Percentiles rank a stretch among this genome's conserved stretches.
phyloP scores from a whole-genome alignment of 441 rosid genomes.

The Erodium trifolium region DNA sequence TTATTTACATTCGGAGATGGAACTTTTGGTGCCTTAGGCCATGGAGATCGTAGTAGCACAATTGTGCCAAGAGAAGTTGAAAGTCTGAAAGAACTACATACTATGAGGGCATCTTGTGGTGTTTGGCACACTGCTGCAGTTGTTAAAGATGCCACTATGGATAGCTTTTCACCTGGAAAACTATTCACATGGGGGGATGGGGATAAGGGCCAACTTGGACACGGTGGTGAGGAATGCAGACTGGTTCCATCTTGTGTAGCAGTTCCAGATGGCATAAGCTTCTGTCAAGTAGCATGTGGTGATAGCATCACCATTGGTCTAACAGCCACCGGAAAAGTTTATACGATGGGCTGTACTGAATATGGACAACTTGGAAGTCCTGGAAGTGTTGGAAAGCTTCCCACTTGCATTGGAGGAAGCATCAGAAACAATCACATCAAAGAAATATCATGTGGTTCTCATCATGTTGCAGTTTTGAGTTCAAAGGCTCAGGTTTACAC shows the following conservation, averaged over 20 bases:
- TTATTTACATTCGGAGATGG: constrained; percentile 97
- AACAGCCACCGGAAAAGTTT: constrained; percentile 72
- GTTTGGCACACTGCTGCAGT: constrained; percentile 99
- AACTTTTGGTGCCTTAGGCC: constrained; percentile 91
- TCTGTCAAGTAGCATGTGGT: constrained; percentile 88
- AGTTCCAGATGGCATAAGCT: constrained; percentile 85
- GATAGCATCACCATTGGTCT: constrained; percentile 85
- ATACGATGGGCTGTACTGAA: constrained; percentile 89
- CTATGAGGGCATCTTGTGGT: constrained; percentile 87
- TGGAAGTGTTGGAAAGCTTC: constrained; percentile 74
- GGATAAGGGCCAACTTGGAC: constrained; percentile 89
- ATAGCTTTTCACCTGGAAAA: constrained; percentile 81
- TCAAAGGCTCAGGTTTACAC: constrained; percentile 84
- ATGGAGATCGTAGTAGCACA: constrained; percentile 70
- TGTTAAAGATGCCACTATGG: constrained; percentile 86
- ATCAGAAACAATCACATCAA: constrained; percentile 72
- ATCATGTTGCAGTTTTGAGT: constrained; percentile 89
- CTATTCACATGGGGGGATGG: constrained; percentile 98
- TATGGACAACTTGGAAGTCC: constrained; percentile 92
- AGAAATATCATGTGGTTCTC: constrained; percentile 91
- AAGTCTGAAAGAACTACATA: constrained; percentile 80
- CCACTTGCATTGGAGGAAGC: constrained; percentile 75
- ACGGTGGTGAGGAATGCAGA: constrained; percentile 83
- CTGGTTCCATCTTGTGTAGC: constrained; percentile 92
- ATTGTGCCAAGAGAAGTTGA: constrained; percentile 84